Conservation (phyloP, 345 rosid species). For the Cardiospermum halicacabum region DNA sequence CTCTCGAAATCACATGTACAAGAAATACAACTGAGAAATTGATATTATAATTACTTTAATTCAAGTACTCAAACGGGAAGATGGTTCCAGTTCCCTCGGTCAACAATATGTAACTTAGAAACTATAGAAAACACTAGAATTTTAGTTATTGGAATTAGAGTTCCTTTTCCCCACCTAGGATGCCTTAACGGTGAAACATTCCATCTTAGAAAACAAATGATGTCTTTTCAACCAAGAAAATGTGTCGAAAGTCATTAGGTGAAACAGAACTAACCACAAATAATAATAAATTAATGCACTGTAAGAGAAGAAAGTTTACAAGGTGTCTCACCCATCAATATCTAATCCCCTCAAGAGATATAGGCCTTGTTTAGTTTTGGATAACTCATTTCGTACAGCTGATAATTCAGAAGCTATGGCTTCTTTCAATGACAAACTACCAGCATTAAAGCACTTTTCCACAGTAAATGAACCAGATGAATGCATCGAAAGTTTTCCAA, state of each 20-base stretch:
- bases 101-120: too few species aligned
- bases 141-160: too few species aligned
- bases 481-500: slow-evolving; percentile 68
- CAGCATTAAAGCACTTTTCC: slow-evolving; percentile 71
- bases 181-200: too few species aligned
- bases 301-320: not conserved
- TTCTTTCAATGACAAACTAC: slow-evolving; percentile 67
- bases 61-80: too few species aligned
- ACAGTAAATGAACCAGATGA: slow-evolving; percentile 82
- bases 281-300: not conserved
- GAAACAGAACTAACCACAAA: not conserved
- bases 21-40: too few species aligned
- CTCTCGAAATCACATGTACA: too few species aligned
- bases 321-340: slow-evolving; percentile 59
- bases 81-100: not conserved
- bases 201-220: not conserved
- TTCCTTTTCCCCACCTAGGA: too few species aligned
- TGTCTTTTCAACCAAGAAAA: not conserved
- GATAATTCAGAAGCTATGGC: slow-evolving; percentile 66
- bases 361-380: slow-evolving; percentile 80
- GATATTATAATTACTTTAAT: too few species aligned
- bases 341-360: slow-evolving; percentile 74
- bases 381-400: slow-evolving; percentile 53
- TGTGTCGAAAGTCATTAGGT: not conserved
- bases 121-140: too few species aligned